phyloP scores from a whole-genome alignment of 1,284 basidiomycete species.

The Boletus albobrunnescens region DNA sequence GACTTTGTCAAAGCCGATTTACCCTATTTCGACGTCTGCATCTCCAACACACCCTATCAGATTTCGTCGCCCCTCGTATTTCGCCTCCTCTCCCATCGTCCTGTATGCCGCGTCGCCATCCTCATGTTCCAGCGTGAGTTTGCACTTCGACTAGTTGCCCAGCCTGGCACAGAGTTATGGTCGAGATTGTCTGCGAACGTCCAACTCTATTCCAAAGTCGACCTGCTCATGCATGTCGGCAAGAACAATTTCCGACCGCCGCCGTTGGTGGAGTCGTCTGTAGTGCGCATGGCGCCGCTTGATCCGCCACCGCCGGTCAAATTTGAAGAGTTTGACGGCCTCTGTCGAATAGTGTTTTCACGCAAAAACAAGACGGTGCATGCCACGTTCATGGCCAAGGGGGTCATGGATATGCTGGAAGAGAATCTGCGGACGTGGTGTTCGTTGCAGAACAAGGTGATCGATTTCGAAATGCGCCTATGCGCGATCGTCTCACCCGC shows the following conservation, averaged over 20 bases:
- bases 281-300: constrained; percentile 87
- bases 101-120: constrained; percentile 89
- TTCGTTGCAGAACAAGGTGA: constrained; percentile 72
- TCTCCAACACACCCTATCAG: constrained; percentile 98
- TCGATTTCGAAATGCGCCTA: constrained; percentile 10
- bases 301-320: constrained; percentile 94
- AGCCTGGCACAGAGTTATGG: constrained; percentile 86
- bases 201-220: constrained; percentile 92
- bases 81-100: constrained; percentile 93
- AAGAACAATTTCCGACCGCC: constrained; percentile 97
- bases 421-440: constrained; percentile 95
- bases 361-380: constrained; percentile 89
- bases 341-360: constrained; percentile 87
- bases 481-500: neutral
- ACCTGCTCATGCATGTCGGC: constrained; percentile 94
- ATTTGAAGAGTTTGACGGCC: constrained; percentile 97
- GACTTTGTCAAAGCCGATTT: constrained; percentile 97
- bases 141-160: constrained; percentile 87
- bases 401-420: constrained; percentile 92
- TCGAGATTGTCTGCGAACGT: constrained; percentile 95
- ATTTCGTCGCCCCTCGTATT: constrained; percentile 98
- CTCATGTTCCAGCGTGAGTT: constrained; percentile 99
- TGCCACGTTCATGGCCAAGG: constrained; percentile 88
- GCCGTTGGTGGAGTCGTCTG: constrained; percentile 90
- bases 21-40: constrained; percentile 98